Conservation (phyloP, 129 eudicot species). For the Centaurea solstitialis region DNA sequence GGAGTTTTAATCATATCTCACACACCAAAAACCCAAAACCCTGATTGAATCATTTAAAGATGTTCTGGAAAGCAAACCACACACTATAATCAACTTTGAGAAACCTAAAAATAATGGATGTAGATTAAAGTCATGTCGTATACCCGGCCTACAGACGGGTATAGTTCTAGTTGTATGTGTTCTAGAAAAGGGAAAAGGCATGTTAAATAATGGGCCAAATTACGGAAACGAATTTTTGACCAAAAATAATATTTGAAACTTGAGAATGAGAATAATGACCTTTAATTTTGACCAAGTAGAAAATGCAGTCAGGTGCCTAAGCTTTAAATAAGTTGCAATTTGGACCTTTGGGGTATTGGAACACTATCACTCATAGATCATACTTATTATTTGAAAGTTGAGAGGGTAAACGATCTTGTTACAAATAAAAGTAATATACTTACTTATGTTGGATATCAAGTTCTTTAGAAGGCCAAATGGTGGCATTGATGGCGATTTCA, state of each 20-base stretch:
- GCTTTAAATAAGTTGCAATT: neutral
- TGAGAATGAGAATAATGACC: neutral
- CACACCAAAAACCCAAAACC: too few species aligned
- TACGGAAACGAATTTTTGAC: neutral
- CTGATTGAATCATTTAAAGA: too few species aligned
- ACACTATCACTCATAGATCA: neutral
- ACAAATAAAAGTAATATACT: neutral
- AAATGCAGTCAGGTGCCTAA: neutral
- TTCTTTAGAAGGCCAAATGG: neutral
- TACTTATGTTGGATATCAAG: neutral
- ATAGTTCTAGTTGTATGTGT: too few species aligned
- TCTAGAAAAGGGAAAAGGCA: too few species aligned
- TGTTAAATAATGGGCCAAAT: too few species aligned
- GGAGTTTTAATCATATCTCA: too few species aligned
- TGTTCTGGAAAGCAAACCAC: too few species aligned
- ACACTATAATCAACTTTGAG: too few species aligned
- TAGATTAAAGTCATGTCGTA: too few species aligned
- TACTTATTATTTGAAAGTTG: neutral
- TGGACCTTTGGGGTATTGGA: neutral
- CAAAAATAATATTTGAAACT: neutral
- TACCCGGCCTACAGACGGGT: too few species aligned
- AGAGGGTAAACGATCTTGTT: neutral
- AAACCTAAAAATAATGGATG: too few species aligned
- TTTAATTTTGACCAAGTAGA: neutral
- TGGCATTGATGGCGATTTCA: neutral